Conservation (phyloP, 1,139 yeast genomes). For the Taiozyma onychis region DNA sequence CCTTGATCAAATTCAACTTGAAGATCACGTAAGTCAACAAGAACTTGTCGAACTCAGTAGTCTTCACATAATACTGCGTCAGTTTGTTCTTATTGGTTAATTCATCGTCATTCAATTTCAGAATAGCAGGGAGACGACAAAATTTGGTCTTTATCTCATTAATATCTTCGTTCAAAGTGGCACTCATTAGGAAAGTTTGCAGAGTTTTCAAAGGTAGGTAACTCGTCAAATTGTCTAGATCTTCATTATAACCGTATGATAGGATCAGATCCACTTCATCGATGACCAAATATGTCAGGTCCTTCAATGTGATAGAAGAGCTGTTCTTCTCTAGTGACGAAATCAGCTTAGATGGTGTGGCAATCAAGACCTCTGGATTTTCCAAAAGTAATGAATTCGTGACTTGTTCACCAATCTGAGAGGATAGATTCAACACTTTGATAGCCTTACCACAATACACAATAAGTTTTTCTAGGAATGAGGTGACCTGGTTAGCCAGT, state of each 20-base stretch:
- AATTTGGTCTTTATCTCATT: slow-evolving; percentile 68
- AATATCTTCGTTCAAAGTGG: slow-evolving; percentile 86
- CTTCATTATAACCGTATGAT: slow-evolving; percentile 89
- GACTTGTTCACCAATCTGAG: slow-evolving; percentile 67
- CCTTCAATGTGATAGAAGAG: slow-evolving; percentile 40
- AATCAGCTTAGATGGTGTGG: slow-evolving; percentile 83
- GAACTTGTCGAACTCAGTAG: slow-evolving; percentile 88
- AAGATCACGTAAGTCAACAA: slow-evolving; percentile 85
- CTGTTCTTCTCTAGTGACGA: slow-evolving; percentile 44
- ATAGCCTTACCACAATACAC: slow-evolving; percentile 67
- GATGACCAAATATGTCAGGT: slow-evolving; percentile 68
- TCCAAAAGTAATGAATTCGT: slow-evolving; percentile 63
- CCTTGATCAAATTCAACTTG: slow-evolving; percentile 83
- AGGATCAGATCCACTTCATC: slow-evolving; percentile 94
- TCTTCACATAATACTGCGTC: slow-evolving; percentile 80
- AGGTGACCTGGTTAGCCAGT: slow-evolving; percentile 75
- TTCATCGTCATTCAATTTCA: slow-evolving; percentile 69
- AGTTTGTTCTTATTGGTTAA: slow-evolving; percentile 50
- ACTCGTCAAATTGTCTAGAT: slow-evolving; percentile 58
- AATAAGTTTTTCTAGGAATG: slow-evolving; percentile 62
- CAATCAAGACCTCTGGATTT: slow-evolving; percentile 73
- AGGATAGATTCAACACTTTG: slow-evolving; percentile 67
- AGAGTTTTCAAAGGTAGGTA: slow-evolving; percentile 66
- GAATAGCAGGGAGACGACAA: slow-evolving; percentile 81
- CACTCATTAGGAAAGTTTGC: slow-evolving; percentile 95